Evolutionary conservation across 768 basidiomycete genomes (phyloP), one percentile per base, ranked within the genome.

Genomic region (Austroboletus festivus): DNA sequence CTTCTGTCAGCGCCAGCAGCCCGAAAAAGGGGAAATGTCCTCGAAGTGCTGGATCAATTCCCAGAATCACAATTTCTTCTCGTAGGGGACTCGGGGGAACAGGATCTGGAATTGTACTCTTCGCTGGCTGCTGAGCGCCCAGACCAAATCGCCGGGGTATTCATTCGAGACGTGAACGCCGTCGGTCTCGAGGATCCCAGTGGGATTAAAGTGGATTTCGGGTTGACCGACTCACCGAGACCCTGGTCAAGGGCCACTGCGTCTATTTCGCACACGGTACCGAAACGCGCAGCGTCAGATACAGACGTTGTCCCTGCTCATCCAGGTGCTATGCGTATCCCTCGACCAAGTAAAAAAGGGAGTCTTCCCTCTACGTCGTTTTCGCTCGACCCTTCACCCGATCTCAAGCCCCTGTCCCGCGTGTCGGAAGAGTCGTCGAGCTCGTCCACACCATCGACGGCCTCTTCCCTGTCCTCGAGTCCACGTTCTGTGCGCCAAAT

Each of bases 31-130:
- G 79, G 79, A 0, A 86, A 85, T 18, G 81, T 97, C 8, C 62
- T 85, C n/a, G 89, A 93, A 33, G 73, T 91, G 19, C 71, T 94
- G 12, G 77, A 86, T 33, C 71, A 80, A 3, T 94, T 94, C 64
- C 81, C 82, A 0, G 73, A 81, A 34, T 82, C 88, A 1, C 72
- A 68, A 33, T 96, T 98, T 68, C 67, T 97, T 60, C 79, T 94
- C 42, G 74, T 98, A 34, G 95, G 95, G 7, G 95, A 98, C 64
- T 82, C 85, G 0, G 95, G 94, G 28, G 95, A 98, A 62, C 94
- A 96, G 56, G 95, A 98, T 68, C 70, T 98, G 38, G 93, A 98
- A 65, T 74, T 98, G 2, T 98, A 97, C 64, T 74, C 85, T 13
- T 73, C 81, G 3, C 62, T 95, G 16, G 92, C 95, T 1, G 65